Conservation (phyloP, 495 filamentous ascomycete species). For the Terfezia claveryi region DNA sequence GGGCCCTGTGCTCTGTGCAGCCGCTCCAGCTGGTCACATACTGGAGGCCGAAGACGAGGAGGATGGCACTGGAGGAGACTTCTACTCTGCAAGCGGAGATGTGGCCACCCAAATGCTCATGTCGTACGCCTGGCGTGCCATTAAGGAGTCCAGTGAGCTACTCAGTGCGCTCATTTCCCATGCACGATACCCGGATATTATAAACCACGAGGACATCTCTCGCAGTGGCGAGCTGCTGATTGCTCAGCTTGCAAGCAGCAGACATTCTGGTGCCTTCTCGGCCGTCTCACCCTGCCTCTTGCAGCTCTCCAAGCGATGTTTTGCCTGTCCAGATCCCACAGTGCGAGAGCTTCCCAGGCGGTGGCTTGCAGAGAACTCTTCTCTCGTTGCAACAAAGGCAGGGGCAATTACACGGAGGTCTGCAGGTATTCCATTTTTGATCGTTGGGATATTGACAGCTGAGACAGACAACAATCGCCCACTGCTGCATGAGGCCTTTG, state of each 20-base stretch:
- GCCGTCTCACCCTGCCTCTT: constrained; percentile 77
- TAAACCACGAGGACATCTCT: constrained; percentile 26
- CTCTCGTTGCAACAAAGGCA: constrained; percentile 8
- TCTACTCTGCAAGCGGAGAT: constrained; percentile 25
- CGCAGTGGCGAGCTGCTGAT: constrained; percentile 49
- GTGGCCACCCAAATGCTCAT: constrained; percentile 61
- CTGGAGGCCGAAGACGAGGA: constrained; percentile 47
- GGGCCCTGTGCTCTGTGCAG: constrained; percentile 57
- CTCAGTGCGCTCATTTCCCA: constrained; percentile 33
- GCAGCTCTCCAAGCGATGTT: constrained; percentile 43
- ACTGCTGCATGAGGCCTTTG: constrained; percentile 20
- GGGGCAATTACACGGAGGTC: constrained; percentile 58
- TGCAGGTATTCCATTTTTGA: constrained; percentile 69
- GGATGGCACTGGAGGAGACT: constrained; percentile 14
- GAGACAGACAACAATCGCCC: constrained; percentile 31
- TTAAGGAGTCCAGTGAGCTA: constrained; percentile 59
- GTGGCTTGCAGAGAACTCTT: constrained; percentile 5
- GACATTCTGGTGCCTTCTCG: constrained; percentile 84
- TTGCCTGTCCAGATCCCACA: constrained; percentile 27
- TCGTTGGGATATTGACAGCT: constrained; percentile 51
- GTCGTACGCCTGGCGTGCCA: constrained; percentile 78
- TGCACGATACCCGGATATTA: constrained; percentile 15
- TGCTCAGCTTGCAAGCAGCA: constrained; percentile 54
- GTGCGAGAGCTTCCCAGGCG: constrained; percentile 23
- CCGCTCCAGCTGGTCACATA: constrained; percentile 74